phyloP scores from a whole-genome alignment of 2,329 filamentous ascomycete genomes.

The Ascochyta koolunga region DNA sequence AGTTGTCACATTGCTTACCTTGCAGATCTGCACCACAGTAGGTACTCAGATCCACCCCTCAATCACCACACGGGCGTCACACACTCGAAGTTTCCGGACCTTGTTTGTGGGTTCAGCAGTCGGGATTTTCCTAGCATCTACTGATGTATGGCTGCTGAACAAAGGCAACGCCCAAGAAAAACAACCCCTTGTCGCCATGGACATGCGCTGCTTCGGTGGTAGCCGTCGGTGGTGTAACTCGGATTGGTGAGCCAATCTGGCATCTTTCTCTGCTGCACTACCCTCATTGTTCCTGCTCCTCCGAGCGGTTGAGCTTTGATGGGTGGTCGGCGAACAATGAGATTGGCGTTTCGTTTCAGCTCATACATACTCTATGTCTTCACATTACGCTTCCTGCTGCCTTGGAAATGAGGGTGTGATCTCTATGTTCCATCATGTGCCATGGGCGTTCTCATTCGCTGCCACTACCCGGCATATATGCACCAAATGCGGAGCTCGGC shows the following conservation, averaged over 20 bases:
- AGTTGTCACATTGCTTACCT: neutral
- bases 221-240: conserved; percentile 6
- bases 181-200: conserved; percentile 17
- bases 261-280: conserved; percentile 35
- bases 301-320: conserved; percentile 27
- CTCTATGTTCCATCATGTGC: neutral
- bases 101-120: conserved; percentile 42
- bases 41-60: neutral
- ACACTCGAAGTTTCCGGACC: conserved; percentile 25
- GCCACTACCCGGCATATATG: neutral
- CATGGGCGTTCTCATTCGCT: neutral
- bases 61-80: conserved; percentile 7
- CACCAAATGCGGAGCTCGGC: neutral
- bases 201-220: conserved; percentile 20
- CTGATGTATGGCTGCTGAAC: conserved; percentile 40
- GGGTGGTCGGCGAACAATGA: conserved; percentile 31
- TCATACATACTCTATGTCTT: conserved; percentile 28
- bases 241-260: conserved; percentile 39
- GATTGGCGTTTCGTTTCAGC: conserved; percentile 44
- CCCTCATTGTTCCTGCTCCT: conserved; percentile 28
- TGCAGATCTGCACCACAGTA: neutral
- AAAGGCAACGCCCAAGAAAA: conserved; percentile 47
- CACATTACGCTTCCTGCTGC: neutral
- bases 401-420: neutral
- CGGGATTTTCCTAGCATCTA: conserved; percentile 26